phyloP scores from a whole-genome alignment of 1,139 yeast species.

The Suhomyces guaymorum region DNA sequence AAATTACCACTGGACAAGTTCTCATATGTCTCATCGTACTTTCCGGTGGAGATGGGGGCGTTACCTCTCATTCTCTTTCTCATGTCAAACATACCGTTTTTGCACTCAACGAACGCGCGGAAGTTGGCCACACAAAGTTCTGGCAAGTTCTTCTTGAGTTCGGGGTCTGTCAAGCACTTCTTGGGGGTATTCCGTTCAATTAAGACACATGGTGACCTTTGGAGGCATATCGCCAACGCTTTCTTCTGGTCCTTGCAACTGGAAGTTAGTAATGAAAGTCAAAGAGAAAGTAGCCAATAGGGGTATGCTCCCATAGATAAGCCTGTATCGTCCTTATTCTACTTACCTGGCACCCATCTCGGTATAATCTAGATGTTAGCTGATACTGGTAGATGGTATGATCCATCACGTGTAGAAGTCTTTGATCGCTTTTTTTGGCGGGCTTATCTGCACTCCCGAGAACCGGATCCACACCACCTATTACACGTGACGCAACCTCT shows the following conservation, averaged over 20 bases:
- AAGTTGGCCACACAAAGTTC: slow-evolving; percentile 86
- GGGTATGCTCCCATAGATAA: background rate
- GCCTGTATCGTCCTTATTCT: background rate
- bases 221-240: slow-evolving; percentile 92
- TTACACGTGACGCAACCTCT: background rate
- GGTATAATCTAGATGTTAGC: too few species aligned
- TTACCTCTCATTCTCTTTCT: slow-evolving; percentile 90
- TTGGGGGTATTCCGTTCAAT: slow-evolving; percentile 88
- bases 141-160: slow-evolving; percentile 73
- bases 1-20: slow-evolving; percentile 78
- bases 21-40: slow-evolving; percentile 82
- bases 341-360: slow-evolving; percentile 39
- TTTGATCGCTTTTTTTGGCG: too few species aligned
- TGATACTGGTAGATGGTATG: too few species aligned
- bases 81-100: slow-evolving; percentile 83
- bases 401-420: too few species aligned
- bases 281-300: too few species aligned
- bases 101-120: slow-evolving; percentile 85
- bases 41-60: slow-evolving; percentile 90
- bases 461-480: too few species aligned
- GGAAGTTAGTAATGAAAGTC: slow-evolving; percentile 14
- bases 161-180: slow-evolving; percentile 81
- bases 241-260: slow-evolving; percentile 93
- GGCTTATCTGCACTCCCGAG: too few species aligned
- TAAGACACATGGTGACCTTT: slow-evolving; percentile 94